These are phyloP conservation scores for Silene noctiflora DNA, from an alignment of 179 eudicot species.

Conservation along the genomic window DNA sequence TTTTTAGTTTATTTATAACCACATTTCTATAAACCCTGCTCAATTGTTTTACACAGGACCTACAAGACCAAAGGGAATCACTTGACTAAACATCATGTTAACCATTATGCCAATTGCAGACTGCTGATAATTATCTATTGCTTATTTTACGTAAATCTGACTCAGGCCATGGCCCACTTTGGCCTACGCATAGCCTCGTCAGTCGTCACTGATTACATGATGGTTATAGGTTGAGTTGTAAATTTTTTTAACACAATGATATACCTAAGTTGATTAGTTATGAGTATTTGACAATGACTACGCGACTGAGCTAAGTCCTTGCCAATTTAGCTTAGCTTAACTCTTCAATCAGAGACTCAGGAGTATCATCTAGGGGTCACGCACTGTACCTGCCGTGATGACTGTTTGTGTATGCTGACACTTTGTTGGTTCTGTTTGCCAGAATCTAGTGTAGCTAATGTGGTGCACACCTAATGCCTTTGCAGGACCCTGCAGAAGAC, in stretches of 20 bases:
- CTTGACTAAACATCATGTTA: too few species aligned
- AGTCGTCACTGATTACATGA: background rate
- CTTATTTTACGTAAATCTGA: too few species aligned
- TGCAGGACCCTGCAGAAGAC: conserved; percentile 97
- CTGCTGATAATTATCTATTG: too few species aligned
- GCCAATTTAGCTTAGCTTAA: background rate
- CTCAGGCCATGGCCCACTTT: too few species aligned
- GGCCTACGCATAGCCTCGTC: background rate
- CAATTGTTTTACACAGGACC: too few species aligned
- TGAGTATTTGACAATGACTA: background rate
- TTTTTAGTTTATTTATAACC: too few species aligned
- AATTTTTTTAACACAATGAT: background rate
- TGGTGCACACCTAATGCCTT: conserved; percentile 15
- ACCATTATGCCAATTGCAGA: too few species aligned
- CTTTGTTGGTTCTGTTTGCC: background rate
- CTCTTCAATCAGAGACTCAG: background rate
- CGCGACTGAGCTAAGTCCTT: background rate
- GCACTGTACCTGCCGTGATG: background rate
- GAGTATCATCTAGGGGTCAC: background rate
- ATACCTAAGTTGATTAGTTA: background rate
- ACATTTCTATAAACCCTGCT: too few species aligned
- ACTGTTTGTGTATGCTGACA: background rate
- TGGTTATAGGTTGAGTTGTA: background rate
- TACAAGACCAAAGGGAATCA: too few species aligned
- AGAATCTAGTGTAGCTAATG: conserved; percentile 14